Conservation (phyloP, 495 filamentous ascomycete genomes). For the Penicillium longicatenatum region DNA sequence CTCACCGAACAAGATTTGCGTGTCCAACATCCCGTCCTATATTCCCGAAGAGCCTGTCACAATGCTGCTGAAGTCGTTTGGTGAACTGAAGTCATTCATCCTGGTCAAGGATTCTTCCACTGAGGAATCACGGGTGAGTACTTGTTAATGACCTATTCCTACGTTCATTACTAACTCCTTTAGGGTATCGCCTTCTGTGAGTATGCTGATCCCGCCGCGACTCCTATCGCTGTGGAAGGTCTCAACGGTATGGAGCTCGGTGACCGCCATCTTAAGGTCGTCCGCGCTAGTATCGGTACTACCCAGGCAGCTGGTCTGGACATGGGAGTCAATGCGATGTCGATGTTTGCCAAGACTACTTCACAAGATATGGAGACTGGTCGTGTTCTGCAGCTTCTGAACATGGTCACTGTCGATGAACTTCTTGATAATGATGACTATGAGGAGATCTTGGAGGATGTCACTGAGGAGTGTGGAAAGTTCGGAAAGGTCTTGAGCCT, state of each 20-base stretch:
- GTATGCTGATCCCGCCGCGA: constrained; percentile 76
- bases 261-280: constrained; percentile 80
- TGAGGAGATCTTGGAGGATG: constrained; percentile 94
- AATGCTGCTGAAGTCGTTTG: constrained; percentile 86
- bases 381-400: constrained; percentile 86
- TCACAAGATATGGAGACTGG: constrained; percentile 72
- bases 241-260: constrained; percentile 91
- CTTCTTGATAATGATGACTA: constrained; percentile 92
- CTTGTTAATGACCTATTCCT: constrained; percentile 12
- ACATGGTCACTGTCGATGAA: constrained; percentile 98
- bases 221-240: constrained; percentile 85
- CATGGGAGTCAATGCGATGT: constrained; percentile 98
- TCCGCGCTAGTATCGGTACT: constrained; percentile 86
- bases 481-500: constrained; percentile 81
- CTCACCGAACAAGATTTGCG: constrained; percentile 90
- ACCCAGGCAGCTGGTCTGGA: constrained; percentile 88
- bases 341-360: constrained; percentile 94
- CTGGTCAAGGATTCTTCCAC: constrained; percentile 85
- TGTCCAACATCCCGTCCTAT: constrained; percentile 84
- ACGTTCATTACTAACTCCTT: constrained; percentile 23
- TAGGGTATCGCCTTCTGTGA: constrained; percentile 98
- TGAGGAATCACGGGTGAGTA: constrained; percentile 82
- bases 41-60: constrained; percentile 88
- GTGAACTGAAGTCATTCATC: constrained; percentile 89
- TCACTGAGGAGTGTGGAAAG: constrained; percentile 88